Evolutionary conservation across 2,329 filamentous ascomycete genomes (phyloP), one percentile per base, ranked within the genome.

Genomic region (Beauveria varroae): DNA sequence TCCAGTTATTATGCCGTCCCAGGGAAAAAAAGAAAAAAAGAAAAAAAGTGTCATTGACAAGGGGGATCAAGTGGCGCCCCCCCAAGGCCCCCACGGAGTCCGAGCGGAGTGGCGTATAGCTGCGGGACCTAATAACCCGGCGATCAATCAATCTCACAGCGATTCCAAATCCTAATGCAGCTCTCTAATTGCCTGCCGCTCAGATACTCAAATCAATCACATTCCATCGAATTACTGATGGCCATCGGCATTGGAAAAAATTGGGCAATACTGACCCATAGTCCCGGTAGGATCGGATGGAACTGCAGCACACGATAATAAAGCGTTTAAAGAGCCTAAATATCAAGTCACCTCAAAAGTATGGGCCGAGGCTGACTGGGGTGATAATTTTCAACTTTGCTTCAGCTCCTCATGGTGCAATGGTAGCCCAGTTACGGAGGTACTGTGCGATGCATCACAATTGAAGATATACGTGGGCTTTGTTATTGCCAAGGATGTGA

Each of bases 131-230:
- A 44, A 49, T 37, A 57, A 47, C 30, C 44, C 16, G 55, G 55
- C 53, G 53, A 57, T 51, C 56, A 51, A 59, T 51, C 47, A 51
- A 59, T 51, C 47, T 59, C 34, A 51, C 30, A 50, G 44, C 56
- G 47, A 59, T 51, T 59, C 56, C 56, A 59, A 59, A 59, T 59
- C 12, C 28, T 10, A 28, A 41, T 51, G 43, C 43, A 57, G n/a
- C n/a, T 49, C 28, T 30, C 43, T 10, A 57, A 26, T 57, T 30
- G 41, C 54, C n/a, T 57, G 41, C 18, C 41, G 24, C 14, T 34
- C 16, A 12, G 18, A 30, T 41, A 9, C n/a, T 5, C 28, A 10
- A 30, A 10, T 30, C 28, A 30, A 30, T 34, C 30, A 34, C 30
- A 34, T 34, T 34, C 3, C 30, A 34, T 37, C 34, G 34, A 37